Conservation (phyloP, 2,329 filamentous ascomycete species). For the Talaromyces funiculosus region DNA sequence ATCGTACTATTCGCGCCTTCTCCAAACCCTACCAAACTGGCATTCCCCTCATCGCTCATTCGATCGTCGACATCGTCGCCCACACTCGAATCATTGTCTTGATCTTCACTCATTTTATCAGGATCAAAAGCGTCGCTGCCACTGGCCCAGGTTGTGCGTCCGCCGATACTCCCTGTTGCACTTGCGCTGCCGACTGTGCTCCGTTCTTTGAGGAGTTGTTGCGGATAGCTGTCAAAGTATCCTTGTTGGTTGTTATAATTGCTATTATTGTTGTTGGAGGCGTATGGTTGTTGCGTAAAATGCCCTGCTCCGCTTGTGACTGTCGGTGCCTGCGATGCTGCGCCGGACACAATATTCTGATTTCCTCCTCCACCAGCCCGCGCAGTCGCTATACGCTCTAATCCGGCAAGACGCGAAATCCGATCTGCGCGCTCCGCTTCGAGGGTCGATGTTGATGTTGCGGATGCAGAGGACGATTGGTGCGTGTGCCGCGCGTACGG, state of each 20-base stretch:
- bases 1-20: slow-evolving; percentile 84
- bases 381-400: slow-evolving; percentile 78
- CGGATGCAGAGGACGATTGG: slow-evolving; percentile 53
- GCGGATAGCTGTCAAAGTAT: slow-evolving; percentile 74
- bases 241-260: slow-evolving; percentile 45
- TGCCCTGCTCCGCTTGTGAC: neutral
- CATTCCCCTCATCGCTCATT: slow-evolving; percentile 78
- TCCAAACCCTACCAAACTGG: slow-evolving; percentile 83
- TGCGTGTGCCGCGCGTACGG: slow-evolving; percentile 50
- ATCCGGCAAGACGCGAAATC: slow-evolving; percentile 88
- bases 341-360: slow-evolving; percentile 18
- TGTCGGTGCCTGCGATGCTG: neutral
- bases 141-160: slow-evolving; percentile 63
- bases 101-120: slow-evolving; percentile 58
- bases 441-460: slow-evolving; percentile 63
- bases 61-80: slow-evolving; percentile 47
- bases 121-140: slow-evolving; percentile 51
- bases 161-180: slow-evolving; percentile 68
- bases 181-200: slow-evolving; percentile 89
- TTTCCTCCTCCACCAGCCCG: slow-evolving; percentile 44
- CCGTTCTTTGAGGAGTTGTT: slow-evolving; percentile 60
- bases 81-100: slow-evolving; percentile 58
- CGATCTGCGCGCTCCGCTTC: slow-evolving; percentile 91
- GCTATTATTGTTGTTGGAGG: neutral
- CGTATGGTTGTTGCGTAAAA: neutral